Evolutionary conservation across 768 basidiomycete species (phyloP), one percentile per base, ranked within the genome.

Genomic region (Phaffia tasmanica): DNA sequence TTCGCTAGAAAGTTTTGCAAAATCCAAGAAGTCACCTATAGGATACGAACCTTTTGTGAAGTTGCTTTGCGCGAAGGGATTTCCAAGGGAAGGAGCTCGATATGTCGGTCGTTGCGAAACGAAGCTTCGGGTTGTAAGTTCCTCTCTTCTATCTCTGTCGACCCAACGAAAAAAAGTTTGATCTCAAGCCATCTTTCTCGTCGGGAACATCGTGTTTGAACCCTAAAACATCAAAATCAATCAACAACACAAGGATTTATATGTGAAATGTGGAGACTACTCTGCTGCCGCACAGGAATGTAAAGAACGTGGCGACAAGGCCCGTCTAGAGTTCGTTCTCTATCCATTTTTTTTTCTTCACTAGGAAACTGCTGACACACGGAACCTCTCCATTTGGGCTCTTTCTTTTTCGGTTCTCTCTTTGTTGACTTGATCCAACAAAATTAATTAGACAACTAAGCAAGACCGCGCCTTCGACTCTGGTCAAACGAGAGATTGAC

Each of bases 241-340:
- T n/a, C n/a, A n/a, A n/a, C n/a, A n/a, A n/a, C 35, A 42, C 35
- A 42, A 61, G 59, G 92, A 97, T 66, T 77, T 99, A 51, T 99
- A 89, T 72, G 86, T 92, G 27, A 81, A 84, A 69, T 95, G 91
- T 72, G 87, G 87, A 2, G 94, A 95, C 64, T 95, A 90, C 90
- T 82, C 85, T 49, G 79, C 83, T 74, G 93, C 92, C 0, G 93
- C 86, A 1, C 85, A 83, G 73, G 88, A 90, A 56, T 94, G 89
- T 76, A 94, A 90, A 76, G 89, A 93, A 60, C 80, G 88, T 30
- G 85, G 85, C 0, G 91, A 99, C 74, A 87, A 86, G 75, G 83
- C 81, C 8, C 86, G 84, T 70, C 76, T 98, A 42, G 86, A 88
- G 94, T 95, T 75, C 74, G 91, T 83, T 5, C 49, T 48, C 63